Evolutionary conservation across 129 eudicot species (phyloP).

Genomic region (Pittosporum tobira): DNA sequence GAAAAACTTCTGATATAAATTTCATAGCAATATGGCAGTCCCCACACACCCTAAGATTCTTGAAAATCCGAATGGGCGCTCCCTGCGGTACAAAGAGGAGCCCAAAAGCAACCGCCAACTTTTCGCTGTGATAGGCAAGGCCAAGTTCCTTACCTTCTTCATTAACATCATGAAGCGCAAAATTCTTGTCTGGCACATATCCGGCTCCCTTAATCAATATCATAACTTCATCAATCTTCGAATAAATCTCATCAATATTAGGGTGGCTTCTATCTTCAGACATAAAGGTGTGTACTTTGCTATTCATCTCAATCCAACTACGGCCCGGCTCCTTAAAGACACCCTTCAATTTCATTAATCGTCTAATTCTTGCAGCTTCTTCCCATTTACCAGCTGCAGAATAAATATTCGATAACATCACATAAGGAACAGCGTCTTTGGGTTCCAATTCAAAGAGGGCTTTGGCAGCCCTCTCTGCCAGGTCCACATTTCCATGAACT

Average conservation of each 20-base stretch:
- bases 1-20: constrained; percentile 43
- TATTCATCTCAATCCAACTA: constrained; percentile 67
- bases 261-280: constrained; percentile 66
- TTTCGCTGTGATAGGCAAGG: constrained; percentile 80
- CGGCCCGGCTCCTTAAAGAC: constrained; percentile 54
- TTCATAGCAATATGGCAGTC: constrained; percentile 85
- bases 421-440: constrained; percentile 59
- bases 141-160: constrained; percentile 65
- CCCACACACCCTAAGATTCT: constrained; percentile 73
- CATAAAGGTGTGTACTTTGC: constrained; percentile 54
- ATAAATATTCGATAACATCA: constrained; percentile 60
- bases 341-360: constrained; percentile 49
- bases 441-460: constrained; percentile 61
- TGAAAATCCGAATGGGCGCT: constrained; percentile 41
- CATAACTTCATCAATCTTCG: constrained; percentile 50
- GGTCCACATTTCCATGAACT: constrained; percentile 45
- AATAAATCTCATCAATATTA: constrained; percentile 28
- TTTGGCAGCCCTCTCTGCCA: constrained; percentile 64
- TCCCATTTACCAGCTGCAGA: constrained; percentile 62
- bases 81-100: constrained; percentile 45
- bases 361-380: constrained; percentile 45
- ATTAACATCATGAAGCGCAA: constrained; percentile 68
- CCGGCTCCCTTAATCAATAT: constrained; percentile 46
- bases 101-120: constrained; percentile 77
- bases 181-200: constrained; percentile 57